Evolutionary conservation across 1,284 basidiomycete species (phyloP).

Genomic region (Ceratorhiza oryzae-sativae): DNA sequence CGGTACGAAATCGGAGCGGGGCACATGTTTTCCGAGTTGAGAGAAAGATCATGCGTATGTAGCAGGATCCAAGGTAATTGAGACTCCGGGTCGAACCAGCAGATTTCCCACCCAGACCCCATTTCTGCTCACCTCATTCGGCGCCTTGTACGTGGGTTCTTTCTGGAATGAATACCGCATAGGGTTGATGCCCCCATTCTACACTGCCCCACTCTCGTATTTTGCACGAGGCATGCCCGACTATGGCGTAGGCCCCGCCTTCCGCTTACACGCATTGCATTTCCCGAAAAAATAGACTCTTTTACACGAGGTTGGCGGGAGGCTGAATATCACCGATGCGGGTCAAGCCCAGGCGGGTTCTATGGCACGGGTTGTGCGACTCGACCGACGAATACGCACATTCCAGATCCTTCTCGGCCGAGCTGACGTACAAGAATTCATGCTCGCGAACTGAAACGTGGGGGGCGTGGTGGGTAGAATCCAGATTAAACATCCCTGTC

Average conservation of each 20-base stretch:
- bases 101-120: constrained; percentile 7
- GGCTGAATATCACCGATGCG: constrained; percentile 27
- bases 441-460: constrained; percentile 12
- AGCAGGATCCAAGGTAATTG: constrained; percentile 6
- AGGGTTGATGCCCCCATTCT: constrained; percentile 11
- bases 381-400: constrained; percentile 30
- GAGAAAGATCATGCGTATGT: constrained; percentile 30
- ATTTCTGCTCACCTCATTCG: constrained; percentile 11
- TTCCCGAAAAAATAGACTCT: constrained; percentile 36
- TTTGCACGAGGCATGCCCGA: constrained; percentile 15
- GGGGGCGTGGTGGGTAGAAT: not conserved
- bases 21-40: constrained; percentile 29
- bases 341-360: constrained; percentile 20
- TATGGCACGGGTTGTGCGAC: constrained; percentile 14
- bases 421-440: constrained; percentile 32
- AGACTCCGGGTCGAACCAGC: constrained; percentile 3
- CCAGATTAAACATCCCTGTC: not conserved
- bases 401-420: constrained; percentile 22
- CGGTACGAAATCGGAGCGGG: constrained; percentile 15
- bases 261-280: constrained; percentile 25
- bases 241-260: constrained; percentile 15
- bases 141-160: not conserved
- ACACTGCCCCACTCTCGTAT: constrained; percentile 19
- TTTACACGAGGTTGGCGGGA: constrained; percentile 30
- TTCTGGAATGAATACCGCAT: constrained; percentile 8